Conservation (phyloP, 257 asterid species). For the Eucommia ulmoides region DNA sequence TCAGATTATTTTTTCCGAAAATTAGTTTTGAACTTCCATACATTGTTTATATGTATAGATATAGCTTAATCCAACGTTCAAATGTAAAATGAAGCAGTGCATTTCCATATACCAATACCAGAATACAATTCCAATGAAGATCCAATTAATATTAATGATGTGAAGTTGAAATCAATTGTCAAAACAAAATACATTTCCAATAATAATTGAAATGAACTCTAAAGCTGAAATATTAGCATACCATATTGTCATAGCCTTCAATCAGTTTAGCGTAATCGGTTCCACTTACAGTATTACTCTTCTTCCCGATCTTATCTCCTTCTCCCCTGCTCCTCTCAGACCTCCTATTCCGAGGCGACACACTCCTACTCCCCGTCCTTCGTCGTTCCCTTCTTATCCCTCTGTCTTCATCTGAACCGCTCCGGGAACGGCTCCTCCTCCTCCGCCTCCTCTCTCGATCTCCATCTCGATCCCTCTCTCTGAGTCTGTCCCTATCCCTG, state of each 20-base stretch:
- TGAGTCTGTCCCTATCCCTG: conserved; percentile 11
- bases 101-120: too few relatives aligned
- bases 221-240: conserved; percentile 16
- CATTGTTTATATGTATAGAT: too few relatives aligned
- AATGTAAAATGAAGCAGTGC: too few relatives aligned
- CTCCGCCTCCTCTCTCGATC: conserved; percentile 18
- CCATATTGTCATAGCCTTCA: conserved; percentile 69
- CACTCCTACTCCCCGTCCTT: conserved; percentile 14
- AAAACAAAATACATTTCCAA: neutral
- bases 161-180: neutral
- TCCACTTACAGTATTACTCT: conserved; percentile 17
- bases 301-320: conserved; percentile 16
- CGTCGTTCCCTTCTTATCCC: conserved; percentile 20
- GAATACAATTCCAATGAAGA: too few relatives aligned
- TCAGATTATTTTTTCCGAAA: too few relatives aligned
- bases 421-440: conserved; percentile 22
- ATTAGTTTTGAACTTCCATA: too few relatives aligned
- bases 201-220: neutral
- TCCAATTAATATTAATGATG: too few relatives aligned
- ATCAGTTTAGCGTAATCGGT: conserved; percentile 46
- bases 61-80: too few relatives aligned
- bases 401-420: conserved; percentile 25
- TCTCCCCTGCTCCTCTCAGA: neutral
- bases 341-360: neutral
- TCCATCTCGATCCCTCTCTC: conserved; percentile 27